These are phyloP conservation scores for Pleodorina starrii DNA, from an alignment of 139 green algal species.

Conservation along the genomic window DNA sequence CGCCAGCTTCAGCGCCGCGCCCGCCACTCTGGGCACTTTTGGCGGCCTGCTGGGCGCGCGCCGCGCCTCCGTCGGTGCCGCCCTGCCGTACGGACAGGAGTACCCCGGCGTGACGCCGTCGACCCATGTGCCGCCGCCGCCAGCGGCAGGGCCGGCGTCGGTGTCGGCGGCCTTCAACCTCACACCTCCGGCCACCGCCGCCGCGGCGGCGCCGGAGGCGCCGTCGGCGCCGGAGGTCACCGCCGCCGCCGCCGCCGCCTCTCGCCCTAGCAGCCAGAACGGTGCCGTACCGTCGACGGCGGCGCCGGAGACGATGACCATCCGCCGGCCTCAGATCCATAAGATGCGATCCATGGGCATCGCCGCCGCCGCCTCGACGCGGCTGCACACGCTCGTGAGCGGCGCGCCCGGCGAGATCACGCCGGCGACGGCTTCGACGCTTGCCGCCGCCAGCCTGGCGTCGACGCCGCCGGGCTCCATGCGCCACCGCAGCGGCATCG, in stretches of 20 bases:
- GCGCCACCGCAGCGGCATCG: constrained; percentile 3
- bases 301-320: not conserved
- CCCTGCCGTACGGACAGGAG: not conserved
- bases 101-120: not conserved
- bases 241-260: not conserved
- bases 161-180: not conserved
- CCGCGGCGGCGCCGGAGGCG: too few species aligned
- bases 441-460: not conserved
- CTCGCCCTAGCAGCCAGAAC: not conserved
- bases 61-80: not conserved
- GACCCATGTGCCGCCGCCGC: not conserved
- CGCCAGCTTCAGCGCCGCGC: constrained; percentile 7
- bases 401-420: constrained; percentile 34
- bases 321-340: constrained; percentile 26
- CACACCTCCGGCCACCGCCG: not conserved
- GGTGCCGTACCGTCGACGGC: not conserved
- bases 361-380: not conserved
- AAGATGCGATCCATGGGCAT: constrained; percentile 19
- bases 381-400: constrained; percentile 1
- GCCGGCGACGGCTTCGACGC: not conserved
- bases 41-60: not conserved
- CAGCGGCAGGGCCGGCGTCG: not conserved
- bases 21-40: constrained; percentile 21
- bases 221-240: not conserved
- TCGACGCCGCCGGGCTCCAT: not conserved